Evolutionary conservation across 257 asterid species (phyloP).

Genomic region (Solanum ahanhuiri): DNA sequence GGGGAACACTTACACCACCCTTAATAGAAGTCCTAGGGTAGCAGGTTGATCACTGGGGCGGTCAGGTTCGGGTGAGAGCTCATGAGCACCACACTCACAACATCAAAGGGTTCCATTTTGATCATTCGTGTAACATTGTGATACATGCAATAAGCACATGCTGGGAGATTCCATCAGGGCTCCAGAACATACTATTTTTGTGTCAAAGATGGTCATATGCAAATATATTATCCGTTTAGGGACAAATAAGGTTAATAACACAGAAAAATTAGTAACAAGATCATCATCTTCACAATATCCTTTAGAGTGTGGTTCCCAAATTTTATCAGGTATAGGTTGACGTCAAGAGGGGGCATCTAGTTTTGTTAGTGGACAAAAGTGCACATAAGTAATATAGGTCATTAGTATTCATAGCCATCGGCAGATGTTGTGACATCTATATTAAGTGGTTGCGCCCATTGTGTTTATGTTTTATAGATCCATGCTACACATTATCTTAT

Average conservation of each 20-base stretch:
- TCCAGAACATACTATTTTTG: background rate
- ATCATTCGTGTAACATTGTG: background rate
- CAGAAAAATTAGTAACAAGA: background rate
- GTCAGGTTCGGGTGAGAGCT: background rate
- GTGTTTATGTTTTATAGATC: no score
- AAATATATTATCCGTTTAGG: background rate
- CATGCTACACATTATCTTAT: no score
- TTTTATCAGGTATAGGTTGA: background rate
- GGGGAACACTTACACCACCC: no score
- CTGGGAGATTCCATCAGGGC: background rate
- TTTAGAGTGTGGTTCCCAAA: background rate
- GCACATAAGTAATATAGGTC: background rate
- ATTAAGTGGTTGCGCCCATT: no score
- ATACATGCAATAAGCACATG: background rate
- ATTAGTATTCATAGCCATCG: no score
- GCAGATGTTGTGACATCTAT: background rate
- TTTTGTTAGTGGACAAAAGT: background rate
- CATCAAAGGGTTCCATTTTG: background rate
- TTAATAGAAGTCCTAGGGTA: background rate
- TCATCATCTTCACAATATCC: background rate
- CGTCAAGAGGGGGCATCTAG: background rate
- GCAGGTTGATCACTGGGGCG: background rate
- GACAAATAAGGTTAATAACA: background rate
- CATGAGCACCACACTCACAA: no score
- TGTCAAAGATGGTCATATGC: background rate